These are phyloP conservation scores for Diaporthe sp. DNA, from an alignment of 2,329 filamentous ascomycete genomes.

Conservation along the genomic window DNA sequence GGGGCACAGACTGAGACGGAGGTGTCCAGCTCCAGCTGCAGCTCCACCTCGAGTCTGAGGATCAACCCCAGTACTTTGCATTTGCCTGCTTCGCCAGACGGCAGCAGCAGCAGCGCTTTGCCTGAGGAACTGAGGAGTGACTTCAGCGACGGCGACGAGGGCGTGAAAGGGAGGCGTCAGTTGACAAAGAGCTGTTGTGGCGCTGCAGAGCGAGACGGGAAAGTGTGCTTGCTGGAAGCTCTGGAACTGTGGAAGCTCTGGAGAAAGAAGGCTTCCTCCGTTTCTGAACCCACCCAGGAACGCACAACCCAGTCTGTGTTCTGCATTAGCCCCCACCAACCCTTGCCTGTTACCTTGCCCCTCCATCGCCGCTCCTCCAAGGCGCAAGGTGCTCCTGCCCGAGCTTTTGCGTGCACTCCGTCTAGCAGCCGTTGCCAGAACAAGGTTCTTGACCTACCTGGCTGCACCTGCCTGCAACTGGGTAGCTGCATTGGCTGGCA, in stretches of 20 bases:
- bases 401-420: background rate
- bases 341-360: conserved; percentile 17
- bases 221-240: background rate
- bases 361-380: conserved; percentile 20
- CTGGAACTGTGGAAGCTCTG: conserved; percentile 1
- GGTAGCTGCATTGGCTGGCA: conserved; percentile 14
- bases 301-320: conserved; percentile 19
- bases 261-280: conserved; percentile 10
- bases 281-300: background rate
- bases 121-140: background rate
- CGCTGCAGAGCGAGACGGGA: background rate
- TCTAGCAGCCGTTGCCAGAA: conserved; percentile 18
- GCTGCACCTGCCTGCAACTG: conserved; percentile 1
- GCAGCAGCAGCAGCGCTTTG: background rate
- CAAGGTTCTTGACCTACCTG: conserved; percentile 12
- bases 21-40: conserved; percentile 1
- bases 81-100: background rate
- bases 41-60: conserved; percentile 7
- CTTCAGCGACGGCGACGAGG: background rate
- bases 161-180: background rate
- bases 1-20: conserved; percentile 20
- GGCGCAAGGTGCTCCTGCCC: conserved; percentile 3
- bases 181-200: background rate
- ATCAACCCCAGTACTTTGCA: background rate
- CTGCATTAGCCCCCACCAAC: conserved; percentile 28